Conservation (phyloP, 768 basidiomycete species). For the Lentinula sp. region DNA sequence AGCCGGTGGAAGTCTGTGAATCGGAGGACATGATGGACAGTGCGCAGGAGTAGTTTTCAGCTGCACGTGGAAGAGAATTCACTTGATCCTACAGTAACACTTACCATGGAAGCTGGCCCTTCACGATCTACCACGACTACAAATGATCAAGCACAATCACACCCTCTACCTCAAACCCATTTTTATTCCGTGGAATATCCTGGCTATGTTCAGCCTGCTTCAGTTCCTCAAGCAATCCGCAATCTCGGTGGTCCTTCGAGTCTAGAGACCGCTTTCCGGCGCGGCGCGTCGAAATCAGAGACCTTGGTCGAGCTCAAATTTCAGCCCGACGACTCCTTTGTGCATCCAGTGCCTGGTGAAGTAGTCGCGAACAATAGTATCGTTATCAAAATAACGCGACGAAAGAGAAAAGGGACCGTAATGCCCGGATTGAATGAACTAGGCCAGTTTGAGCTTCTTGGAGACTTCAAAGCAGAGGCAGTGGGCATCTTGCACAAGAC, state of each 20-base stretch:
- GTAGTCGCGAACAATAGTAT: conserved; percentile 73
- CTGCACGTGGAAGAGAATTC: neutral
- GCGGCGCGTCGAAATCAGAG: conserved; percentile 55
- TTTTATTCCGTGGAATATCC: conserved; percentile 89
- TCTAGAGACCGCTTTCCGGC: conserved; percentile 74
- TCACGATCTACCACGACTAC: conserved; percentile 18
- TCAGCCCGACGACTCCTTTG: conserved; percentile 67
- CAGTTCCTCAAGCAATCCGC: conserved; percentile 55
- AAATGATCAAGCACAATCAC: neutral
- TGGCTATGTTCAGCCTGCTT: conserved; percentile 65
- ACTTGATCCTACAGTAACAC: neutral
- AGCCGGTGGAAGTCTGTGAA: neutral
- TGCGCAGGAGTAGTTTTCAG: neutral
- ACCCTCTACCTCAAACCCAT: conserved; percentile 46
- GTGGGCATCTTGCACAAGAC: conserved; percentile 78
- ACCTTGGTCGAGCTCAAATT: conserved; percentile 72
- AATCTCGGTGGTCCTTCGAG: conserved; percentile 65
- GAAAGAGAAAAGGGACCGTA: conserved; percentile 43
- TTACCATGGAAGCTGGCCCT: neutral
- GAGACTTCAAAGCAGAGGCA: conserved; percentile 71
- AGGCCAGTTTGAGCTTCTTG: conserved; percentile 27
- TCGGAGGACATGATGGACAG: neutral
- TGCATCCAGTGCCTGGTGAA: conserved; percentile 82
- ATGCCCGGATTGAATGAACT: conserved; percentile 13
- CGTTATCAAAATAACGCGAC: conserved; percentile 77